Conservation (phyloP, 2,329 filamentous ascomycete species). For the Pseudogymnoascus verrucosus region DNA sequence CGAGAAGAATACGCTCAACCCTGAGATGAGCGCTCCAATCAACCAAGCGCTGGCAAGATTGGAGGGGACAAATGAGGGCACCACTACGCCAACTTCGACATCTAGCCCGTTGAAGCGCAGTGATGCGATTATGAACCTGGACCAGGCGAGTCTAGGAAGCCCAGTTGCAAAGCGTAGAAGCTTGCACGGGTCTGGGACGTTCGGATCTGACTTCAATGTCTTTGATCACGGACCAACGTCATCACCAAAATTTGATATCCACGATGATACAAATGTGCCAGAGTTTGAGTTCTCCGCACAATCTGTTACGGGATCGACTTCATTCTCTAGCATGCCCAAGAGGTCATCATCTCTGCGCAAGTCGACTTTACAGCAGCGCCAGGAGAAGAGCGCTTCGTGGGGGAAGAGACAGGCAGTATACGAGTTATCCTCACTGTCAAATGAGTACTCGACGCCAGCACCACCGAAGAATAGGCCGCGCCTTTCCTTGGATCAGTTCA, state of each 20-base stretch:
- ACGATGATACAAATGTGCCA: slow-evolving; percentile 37
- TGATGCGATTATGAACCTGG: slow-evolving; percentile 82
- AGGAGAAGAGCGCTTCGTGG: slow-evolving; percentile 54
- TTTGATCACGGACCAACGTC: slow-evolving; percentile 55
- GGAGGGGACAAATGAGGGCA: slow-evolving; percentile 29
- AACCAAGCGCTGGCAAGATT: slow-evolving; percentile 44
- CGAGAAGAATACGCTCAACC: slow-evolving; percentile 39
- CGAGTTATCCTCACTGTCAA: slow-evolving; percentile 40
- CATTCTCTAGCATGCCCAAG: slow-evolving; percentile 48
- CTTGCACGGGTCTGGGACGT: slow-evolving; percentile 64
- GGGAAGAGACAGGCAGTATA: slow-evolving; percentile 51
- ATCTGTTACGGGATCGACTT: slow-evolving; percentile 25
- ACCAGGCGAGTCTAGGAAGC: slow-evolving; percentile 69
- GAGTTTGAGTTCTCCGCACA: slow-evolving; percentile 47
- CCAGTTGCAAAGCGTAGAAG: slow-evolving; percentile 88
- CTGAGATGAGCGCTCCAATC: slow-evolving; percentile 48
- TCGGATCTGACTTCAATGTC: slow-evolving; percentile 59
- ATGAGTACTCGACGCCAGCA: slow-evolving; percentile 42
- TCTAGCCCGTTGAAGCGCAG: slow-evolving; percentile 86
- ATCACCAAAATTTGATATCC: slow-evolving; percentile 41
- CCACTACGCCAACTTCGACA: slow-evolving; percentile 45
- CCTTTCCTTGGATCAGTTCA: slow-evolving; percentile 70
- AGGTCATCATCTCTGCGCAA: slow-evolving; percentile 72
- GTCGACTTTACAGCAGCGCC: slow-evolving; percentile 80
- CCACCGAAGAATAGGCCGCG: slow-evolving; percentile 57